Percentiles rank a stretch among this genome's conserved stretches.
phyloP scores from a whole-genome alignment of 1,284 basidiomycete species.

The Malassezia yamatoensis region DNA sequence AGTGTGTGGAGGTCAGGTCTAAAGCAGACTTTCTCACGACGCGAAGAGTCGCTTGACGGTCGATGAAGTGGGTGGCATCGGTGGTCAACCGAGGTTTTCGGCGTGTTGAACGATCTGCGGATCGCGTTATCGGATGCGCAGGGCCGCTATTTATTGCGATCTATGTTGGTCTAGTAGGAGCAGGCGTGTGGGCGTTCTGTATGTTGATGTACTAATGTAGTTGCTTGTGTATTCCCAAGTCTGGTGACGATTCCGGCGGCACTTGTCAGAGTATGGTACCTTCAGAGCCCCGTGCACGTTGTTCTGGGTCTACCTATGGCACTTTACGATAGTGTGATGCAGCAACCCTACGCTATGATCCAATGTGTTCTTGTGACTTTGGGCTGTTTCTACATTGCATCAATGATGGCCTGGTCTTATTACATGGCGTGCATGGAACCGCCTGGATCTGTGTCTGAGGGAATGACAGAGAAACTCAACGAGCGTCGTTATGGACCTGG shows the following conservation, averaged over 20 bases:
- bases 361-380: slow-evolving; percentile 49
- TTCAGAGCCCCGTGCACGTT: slow-evolving; percentile 31
- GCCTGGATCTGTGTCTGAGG: slow-evolving; percentile 29
- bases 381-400: slow-evolving; percentile 61
- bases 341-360: slow-evolving; percentile 21
- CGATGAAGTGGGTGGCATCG: slow-evolving; percentile 5
- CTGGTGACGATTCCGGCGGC: slow-evolving; percentile 25
- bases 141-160: slow-evolving; percentile 12
- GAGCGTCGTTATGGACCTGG: slow-evolving; percentile 36
- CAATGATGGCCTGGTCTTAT: slow-evolving; percentile 72
- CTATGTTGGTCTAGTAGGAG: slow-evolving; percentile 13
- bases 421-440: slow-evolving; percentile 67
- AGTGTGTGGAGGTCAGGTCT: not conserved
- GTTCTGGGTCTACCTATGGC: slow-evolving; percentile 27
- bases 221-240: slow-evolving; percentile 27
- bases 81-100: slow-evolving; percentile 10
- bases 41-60: too few species aligned
- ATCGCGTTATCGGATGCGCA: slow-evolving; percentile 5
- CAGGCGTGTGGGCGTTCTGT: slow-evolving; percentile 15
- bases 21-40: too few species aligned
- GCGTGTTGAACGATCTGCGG: slow-evolving; percentile 9
- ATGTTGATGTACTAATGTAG: slow-evolving; percentile 10
- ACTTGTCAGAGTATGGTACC: slow-evolving; percentile 25
- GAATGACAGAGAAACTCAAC: slow-evolving; percentile 21
- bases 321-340: slow-evolving; percentile 13